Base-by-base conservation (phyloP, 805 yeast species). In the Blastobotrys terrestris region DNA sequence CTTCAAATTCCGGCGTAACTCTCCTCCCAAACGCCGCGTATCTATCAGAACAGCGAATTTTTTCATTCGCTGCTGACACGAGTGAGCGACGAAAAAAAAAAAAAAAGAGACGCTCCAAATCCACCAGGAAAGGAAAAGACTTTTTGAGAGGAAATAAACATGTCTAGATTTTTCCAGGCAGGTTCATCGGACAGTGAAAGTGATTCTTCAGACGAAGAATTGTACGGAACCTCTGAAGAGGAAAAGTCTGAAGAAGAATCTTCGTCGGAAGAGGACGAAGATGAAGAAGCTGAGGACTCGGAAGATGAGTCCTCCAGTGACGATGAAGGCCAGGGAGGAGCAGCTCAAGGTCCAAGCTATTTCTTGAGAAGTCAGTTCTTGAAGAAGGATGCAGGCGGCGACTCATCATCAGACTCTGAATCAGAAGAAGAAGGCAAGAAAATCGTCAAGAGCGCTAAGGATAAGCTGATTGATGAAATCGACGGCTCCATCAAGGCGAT, bases 391-490 rank as follows among this genome's bases (percentile, higher is more conserved):
- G 72, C 69, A 40, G 77, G 71, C 54, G 70, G 73, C 26, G 81
- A 73, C 57, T 70, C 76, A 46, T 81, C 78, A 50, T 77, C 79
- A 53, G 87, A 77, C 55, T 80, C 75, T 57, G 81, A 66, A 68
- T 57, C 62, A 51, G 87, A 81, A 53, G 85, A 79, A 55, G 92
- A 85, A 54, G 87, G 84, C 64, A 85, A 82, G 67, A 86, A 84
- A 60, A 89, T 90, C 43, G 96, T 92, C 61, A 91, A 88, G 73
- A 83, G 94, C 54, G 96, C 97, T 51, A 88, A 85, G 72, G 98
- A 91, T 59, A 94, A 92, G 75, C 77, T 90, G 55, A 69, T 90
- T 61, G 97, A 90, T 66, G 99, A 94, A 69, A 79, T 94, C 73
- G 83, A 80, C 61, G 75, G 76, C 21, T 70, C 79, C 35, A 79